A percentile compares a stretch with the other conserved stretches of the same genome.
Conservation (phyloP, 192 early-diverging fungal genomes). For the Gaertneriomyces sp. region DNA sequence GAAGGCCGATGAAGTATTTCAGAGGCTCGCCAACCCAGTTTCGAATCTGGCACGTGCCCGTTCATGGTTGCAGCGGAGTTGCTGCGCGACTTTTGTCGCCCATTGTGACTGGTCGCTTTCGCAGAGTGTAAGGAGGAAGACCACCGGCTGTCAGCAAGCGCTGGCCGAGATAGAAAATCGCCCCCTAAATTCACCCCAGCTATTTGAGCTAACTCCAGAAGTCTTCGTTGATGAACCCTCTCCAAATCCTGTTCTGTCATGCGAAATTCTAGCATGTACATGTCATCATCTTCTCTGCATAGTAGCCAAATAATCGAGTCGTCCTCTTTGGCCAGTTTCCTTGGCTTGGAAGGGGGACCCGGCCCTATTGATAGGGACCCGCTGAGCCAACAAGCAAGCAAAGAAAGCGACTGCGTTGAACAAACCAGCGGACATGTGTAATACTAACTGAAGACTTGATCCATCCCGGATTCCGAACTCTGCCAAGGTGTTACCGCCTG, state of each 20-base stretch:
- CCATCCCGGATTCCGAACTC: constrained; percentile 38
- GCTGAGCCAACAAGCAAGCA: constrained; percentile 17
- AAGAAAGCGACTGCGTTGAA: constrained; percentile 9
- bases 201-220: constrained; percentile 25
- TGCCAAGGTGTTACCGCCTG: constrained; percentile 31
- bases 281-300: constrained; percentile 55
- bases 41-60: constrained; percentile 1
- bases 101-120: no score
- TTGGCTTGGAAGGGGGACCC: constrained; percentile 44
- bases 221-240: constrained; percentile 5
- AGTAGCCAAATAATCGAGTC: constrained; percentile 50
- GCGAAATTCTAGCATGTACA: constrained; percentile 56
- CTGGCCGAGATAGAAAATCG: no score
- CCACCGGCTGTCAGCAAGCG: no score
- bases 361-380: constrained; percentile 39
- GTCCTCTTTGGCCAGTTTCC: constrained; percentile 35
- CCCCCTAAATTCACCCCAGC: not conserved
- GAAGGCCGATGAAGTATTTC: constrained; percentile 11
- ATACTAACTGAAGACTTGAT: constrained; percentile 40
- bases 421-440: constrained; percentile 51
- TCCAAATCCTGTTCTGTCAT: constrained; percentile 33
- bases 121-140: no score
- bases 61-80: no score
- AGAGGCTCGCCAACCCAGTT: not conserved
- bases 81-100: no score